Conservation (phyloP, 176 grass and related monocot genomes). For the Triticum aestivum region IWGSC_CS_RefSeq_v2.1 NC_057807.1:292071772-292072271, state of each 20-base stretch:
- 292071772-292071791: constrained; percentile 3
- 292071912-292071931: too few species aligned
- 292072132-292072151: too few species aligned
- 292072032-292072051: not conserved
- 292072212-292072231: too few species aligned
- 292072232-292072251: too few species aligned
- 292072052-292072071: not conserved
- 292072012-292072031: not conserved
- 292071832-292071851: not conserved
- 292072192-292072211: too few species aligned
- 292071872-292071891: constrained; percentile 20
- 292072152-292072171: too few species aligned
- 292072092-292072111: not conserved
- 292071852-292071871: not conserved
- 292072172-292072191: too few species aligned
- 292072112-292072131: not conserved
- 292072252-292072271: too few species aligned
- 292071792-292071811: not conserved
- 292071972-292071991: not conserved
- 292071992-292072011: not conserved
- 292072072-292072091: not conserved
- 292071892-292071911: not conserved
- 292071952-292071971: not conserved
- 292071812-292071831: not conserved
- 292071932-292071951: not conserved